phyloP scores from a whole-genome alignment of 352 stramenopile species.

The Phytophthora quininea region DNA sequence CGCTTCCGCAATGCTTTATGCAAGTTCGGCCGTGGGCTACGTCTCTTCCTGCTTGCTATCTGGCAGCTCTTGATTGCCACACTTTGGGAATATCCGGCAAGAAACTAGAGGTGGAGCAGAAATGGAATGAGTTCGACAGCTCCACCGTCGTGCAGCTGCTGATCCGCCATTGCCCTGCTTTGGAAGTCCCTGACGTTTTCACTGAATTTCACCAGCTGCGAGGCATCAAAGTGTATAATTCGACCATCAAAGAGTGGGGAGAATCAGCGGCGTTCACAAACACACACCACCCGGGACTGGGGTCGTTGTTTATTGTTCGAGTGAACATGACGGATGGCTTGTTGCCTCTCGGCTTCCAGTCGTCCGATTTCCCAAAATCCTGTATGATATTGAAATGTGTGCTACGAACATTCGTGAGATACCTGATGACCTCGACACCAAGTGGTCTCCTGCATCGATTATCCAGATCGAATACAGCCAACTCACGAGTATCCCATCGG shows the following conservation, averaged over 20 bases:
- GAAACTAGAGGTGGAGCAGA: background rate
- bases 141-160: constrained; percentile 21
- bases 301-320: constrained; percentile 31
- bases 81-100: constrained; percentile 6
- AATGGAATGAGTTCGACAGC: constrained; percentile 22
- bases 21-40: constrained; percentile 30
- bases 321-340: constrained; percentile 31
- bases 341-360: constrained; percentile 35
- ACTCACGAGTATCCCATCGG: constrained; percentile 9
- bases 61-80: constrained; percentile 33
- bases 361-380: constrained; percentile 15
- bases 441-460: constrained; percentile 20
- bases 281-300: constrained; percentile 17
- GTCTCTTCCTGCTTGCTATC: constrained; percentile 20
- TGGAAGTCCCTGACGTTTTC: constrained; percentile 23
- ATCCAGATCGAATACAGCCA: constrained; percentile 18
- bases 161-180: constrained; percentile 28
- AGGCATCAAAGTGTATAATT: constrained; percentile 41
- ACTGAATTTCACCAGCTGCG: constrained; percentile 21
- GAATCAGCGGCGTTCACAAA: constrained; percentile 19
- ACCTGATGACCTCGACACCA: constrained; percentile 28
- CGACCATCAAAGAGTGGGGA: constrained; percentile 27
- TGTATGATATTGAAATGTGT: constrained; percentile 38
- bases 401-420: constrained; percentile 31
- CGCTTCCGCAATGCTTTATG: constrained; percentile 10